Base-by-base conservation (phyloP, 148 eudicot species). In the Gaultheria prostrata region DNA sequence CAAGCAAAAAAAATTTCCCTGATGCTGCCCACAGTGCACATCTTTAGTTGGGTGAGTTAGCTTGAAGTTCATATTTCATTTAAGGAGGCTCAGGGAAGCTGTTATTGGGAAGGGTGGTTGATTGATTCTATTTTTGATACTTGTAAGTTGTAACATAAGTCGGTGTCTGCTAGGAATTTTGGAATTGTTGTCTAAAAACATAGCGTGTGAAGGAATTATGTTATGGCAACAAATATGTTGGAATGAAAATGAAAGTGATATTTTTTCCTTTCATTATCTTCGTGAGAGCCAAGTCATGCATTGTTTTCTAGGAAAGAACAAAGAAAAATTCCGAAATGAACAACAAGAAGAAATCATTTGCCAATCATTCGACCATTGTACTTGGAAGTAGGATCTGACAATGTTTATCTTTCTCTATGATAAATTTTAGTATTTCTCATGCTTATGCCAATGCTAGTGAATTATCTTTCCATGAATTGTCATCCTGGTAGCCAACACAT, bases 301-400 rank as follows among this genome's bases (percentile, higher is more conserved):
- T 77, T 45, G 20, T 17, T 30, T 77, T 53, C 35, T 12, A 35
- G 7, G 4, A 18, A 77, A 26, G 6, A 11, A 5, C 4, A 48
- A 76, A 26, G 46, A 76, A 67, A 67, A 30, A 3, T 67, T 28
- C 20, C 39, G 5, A 67, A 67, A 30, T 67, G 72, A 67, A 4
- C 17, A 65, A 33, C 33, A 11, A 67, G 24, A 28, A 67, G 39
- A 13, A 11, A 12, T 77, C 28, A 18, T 24, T 46, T 10, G 3
- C 49, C 15, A 39, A 33, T 26, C 9, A 56, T 59, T 43, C 79
- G 86, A 76, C 82, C 59, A 61, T 59, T 84, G 35, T 76, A 54
- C 81, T 43, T 10, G 21, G 13, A 39, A 14, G 8, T 32, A 13
- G 39, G 3, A 17, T 54, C 76, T 33, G 76, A 35, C 1, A 1